A percentile compares a stretch with the other conserved stretches of the same genome.
Conservation (phyloP, 306 rosid genomes). For the Vigna reflexopilosa region DNA sequence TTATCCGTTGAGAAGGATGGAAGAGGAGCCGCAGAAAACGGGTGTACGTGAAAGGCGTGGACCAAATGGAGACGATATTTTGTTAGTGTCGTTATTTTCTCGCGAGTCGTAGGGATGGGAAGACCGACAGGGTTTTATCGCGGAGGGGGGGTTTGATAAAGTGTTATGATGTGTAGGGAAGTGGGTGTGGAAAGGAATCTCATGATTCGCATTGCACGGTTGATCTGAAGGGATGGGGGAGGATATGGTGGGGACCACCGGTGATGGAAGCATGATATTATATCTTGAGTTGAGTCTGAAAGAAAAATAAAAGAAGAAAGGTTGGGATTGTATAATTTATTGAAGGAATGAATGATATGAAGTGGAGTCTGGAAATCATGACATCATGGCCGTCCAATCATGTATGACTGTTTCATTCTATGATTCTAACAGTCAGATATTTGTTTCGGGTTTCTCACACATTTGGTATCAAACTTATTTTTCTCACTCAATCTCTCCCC, state of each 20-base stretch:
- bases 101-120: not conserved
- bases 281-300: too few species aligned
- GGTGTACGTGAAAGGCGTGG: constrained; percentile 59
- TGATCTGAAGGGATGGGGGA: constrained; percentile 56
- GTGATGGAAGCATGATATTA: constrained; percentile 17
- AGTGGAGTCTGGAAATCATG: constrained; percentile 63
- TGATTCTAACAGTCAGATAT: constrained; percentile 42
- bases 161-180: constrained; percentile 59
- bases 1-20: constrained; percentile 68
- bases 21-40: constrained; percentile 72
- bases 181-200: constrained; percentile 61
- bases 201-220: constrained; percentile 84
- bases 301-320: not conserved
- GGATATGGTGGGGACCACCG: constrained; percentile 61
- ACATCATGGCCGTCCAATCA: constrained; percentile 94
- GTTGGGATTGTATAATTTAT: not conserved
- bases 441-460: constrained; percentile 19
- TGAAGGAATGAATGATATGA: constrained; percentile 56
- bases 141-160: constrained; percentile 37
- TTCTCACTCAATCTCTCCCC: constrained; percentile 19
- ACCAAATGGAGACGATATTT: constrained; percentile 41
- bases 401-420: constrained; percentile 56
- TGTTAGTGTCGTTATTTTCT: not conserved
- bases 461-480: not conserved
- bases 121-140: constrained; percentile 24